Conservation (phyloP, 2,329 filamentous ascomycete species). For the Cladobotryum mycophilum region DNA sequence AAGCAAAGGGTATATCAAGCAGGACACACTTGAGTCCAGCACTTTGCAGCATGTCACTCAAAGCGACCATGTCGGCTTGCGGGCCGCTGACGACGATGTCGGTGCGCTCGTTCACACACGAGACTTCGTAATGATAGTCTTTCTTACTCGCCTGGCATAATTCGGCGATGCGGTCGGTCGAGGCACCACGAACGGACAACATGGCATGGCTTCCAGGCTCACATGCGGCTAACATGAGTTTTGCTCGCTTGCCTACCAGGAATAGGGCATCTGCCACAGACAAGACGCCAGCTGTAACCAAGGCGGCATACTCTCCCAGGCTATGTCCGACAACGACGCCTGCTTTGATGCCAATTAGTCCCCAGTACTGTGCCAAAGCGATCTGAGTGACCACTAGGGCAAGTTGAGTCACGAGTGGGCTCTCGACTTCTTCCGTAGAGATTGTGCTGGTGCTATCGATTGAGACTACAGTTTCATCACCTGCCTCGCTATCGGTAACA, state of each 20-base stretch:
- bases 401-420: not conserved
- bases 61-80: slow-evolving; percentile 34
- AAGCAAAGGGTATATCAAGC: slow-evolving; percentile 47
- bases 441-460: no score
- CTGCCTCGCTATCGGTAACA: no score
- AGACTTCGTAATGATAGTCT: slow-evolving; percentile 37
- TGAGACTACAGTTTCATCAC: no score
- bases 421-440: no score
- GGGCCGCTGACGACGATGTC: slow-evolving; percentile 64
- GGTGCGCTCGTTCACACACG: slow-evolving; percentile 69
- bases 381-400: slow-evolving; percentile 17
- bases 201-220: slow-evolving; percentile 61
- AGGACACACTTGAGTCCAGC: slow-evolving; percentile 37
- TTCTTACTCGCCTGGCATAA: slow-evolving; percentile 12
- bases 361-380: slow-evolving; percentile 21
- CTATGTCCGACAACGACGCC: slow-evolving; percentile 14
- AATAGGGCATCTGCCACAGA: slow-evolving; percentile 7
- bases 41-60: slow-evolving; percentile 32
- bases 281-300: slow-evolving; percentile 22
- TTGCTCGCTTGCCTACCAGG: slow-evolving; percentile 5
- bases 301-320: slow-evolving; percentile 20
- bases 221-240: slow-evolving; percentile 45
- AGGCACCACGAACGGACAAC: slow-evolving; percentile 41
- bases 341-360: slow-evolving; percentile 17
- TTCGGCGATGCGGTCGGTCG: slow-evolving; percentile 20